Conservation (phyloP, 2,329 filamentous ascomycete species). For the Whalleya microplaca region DNA sequence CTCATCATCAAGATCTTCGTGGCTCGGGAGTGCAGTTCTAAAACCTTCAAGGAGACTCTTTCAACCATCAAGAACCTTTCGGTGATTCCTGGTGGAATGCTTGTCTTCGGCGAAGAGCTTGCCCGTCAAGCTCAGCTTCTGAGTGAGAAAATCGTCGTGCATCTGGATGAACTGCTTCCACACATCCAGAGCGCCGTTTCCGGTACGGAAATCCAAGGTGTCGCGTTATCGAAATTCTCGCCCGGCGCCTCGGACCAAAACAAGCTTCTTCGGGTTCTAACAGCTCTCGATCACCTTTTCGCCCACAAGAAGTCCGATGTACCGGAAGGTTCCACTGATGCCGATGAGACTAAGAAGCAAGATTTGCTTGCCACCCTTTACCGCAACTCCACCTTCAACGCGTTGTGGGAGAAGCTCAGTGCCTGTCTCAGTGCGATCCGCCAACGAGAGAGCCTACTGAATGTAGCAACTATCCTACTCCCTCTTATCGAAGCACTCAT, state of each 20-base stretch:
- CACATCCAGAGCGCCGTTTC: slow-evolving; percentile 86
- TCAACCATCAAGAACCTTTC: slow-evolving; percentile 99
- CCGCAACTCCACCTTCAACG: slow-evolving; percentile 85
- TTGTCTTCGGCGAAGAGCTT: slow-evolving; percentile 90
- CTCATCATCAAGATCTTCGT: slow-evolving; percentile 97
- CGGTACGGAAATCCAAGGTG: slow-evolving; percentile 92
- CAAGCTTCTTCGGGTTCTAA: slow-evolving; percentile 88
- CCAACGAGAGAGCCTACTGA: slow-evolving; percentile 92
- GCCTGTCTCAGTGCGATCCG: slow-evolving; percentile 86
- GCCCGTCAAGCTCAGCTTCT: slow-evolving; percentile 84
- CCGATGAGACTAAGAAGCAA: slow-evolving; percentile 68
- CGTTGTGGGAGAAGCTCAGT: slow-evolving; percentile 91
- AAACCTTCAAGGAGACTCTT: slow-evolving; percentile 96
- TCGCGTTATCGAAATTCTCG: slow-evolving; percentile 93
- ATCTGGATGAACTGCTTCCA: slow-evolving; percentile 81
- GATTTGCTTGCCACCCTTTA: slow-evolving; percentile 88
- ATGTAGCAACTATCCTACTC: slow-evolving; percentile 92
- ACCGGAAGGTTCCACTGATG: slow-evolving; percentile 52
- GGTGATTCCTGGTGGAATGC: slow-evolving; percentile 86
- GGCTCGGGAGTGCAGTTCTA: slow-evolving; percentile 92
- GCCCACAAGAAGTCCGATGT: slow-evolving; percentile 68
- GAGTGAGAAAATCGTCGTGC: slow-evolving; percentile 81
- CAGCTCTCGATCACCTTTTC: slow-evolving; percentile 93
- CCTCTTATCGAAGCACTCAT: slow-evolving; percentile 95
- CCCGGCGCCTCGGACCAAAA: slow-evolving; percentile 95